Percentiles rank a stretch among this genome's conserved stretches.
Conservation (phyloP, 2,329 filamentous ascomycete species). For the Diaporthe sp. region DNA sequence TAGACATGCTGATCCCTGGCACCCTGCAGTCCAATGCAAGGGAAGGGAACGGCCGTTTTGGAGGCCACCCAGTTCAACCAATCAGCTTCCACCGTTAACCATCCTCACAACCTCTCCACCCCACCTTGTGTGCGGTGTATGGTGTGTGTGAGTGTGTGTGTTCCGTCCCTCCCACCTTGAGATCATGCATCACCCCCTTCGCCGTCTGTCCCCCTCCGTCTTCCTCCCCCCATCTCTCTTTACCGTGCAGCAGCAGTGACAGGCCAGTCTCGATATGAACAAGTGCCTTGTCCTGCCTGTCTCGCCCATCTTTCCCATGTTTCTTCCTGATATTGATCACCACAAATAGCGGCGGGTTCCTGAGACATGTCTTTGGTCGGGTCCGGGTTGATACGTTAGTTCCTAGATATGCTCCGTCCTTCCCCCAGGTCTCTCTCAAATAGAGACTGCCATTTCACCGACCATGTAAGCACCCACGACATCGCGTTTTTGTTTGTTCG, state of each 20-base stretch:
- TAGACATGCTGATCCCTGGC: conserved; percentile 16
- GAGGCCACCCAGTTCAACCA: background rate
- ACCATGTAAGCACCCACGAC: background rate
- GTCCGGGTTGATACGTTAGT: background rate
- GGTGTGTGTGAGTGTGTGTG: background rate
- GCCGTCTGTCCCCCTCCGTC: background rate
- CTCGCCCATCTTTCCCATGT: conserved; percentile 22
- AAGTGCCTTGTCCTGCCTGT: conserved; percentile 20
- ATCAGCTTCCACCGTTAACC: conserved; percentile 7
- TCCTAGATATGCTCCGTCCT: background rate
- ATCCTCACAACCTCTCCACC: background rate
- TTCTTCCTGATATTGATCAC: conserved; percentile 13
- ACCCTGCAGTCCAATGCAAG: conserved; percentile 33
- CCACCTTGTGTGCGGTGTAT: conserved; percentile 17
- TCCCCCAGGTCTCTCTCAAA: too few species aligned
- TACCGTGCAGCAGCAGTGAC: background rate
- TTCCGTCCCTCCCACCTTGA: background rate
- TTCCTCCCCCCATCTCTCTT: background rate
- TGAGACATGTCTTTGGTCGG: conserved; percentile 29
- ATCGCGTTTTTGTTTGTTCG: conserved; percentile 19
- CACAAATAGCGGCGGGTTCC: conserved; percentile 18
- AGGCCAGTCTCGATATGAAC: conserved; percentile 29
- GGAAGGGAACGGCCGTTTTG: conserved; percentile 31
- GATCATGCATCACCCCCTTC: background rate
- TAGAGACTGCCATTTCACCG: too few species aligned